Base-by-base conservation (phyloP, 805 yeast species). In the Zygoascus tannicola region DNA sequence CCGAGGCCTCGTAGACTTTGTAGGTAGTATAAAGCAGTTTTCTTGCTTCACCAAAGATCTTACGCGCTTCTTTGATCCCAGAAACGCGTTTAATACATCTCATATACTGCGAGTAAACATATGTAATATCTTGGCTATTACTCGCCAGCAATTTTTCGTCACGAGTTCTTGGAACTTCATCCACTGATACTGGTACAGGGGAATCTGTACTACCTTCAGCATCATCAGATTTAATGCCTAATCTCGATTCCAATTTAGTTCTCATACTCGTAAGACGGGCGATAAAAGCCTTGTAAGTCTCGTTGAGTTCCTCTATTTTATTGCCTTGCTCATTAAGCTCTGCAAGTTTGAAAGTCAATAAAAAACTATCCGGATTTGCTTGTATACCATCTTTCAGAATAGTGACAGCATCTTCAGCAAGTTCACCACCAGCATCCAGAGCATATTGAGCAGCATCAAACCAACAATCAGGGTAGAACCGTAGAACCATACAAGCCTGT, bases 1-100 rank as follows among this genome's bases (percentile, higher is more conserved):
- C 95, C 55, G 83, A 81, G 47, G 85, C 90, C 18, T 80, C 79
- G 62, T 74, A 90, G 18, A 90, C 73, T 53, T 85, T 85, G 66
- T 79, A 78, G 0, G 94, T 81, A 35, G 82, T 56, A 47, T 65
- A 69, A n/a, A 68, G 58, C 51, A 76, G 73, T 56, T 78, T 76
- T 53, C 95, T 75, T 5, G 83, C 81, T 51, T 71, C 74, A 44
- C 82, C 73, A 58, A 87, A 86, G 1, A 85, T 68, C 20, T 68
- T 58, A 49, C 97, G 73, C 1, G 94, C 87, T 32, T 80, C 86
- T 41, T 76, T 75, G 26, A 81, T 67, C 3, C 88, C 90, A 38
- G 71, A 69, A 23, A 58, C 58, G 50, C 96, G 70, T 55, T 85
- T 85, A 50, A 77, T 67, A 15, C 84, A 70, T 57, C 78, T 75